Percentiles rank a stretch among this genome's conserved stretches.
phyloP scores from a whole-genome alignment of 2,329 filamentous ascomycete genomes.

The Botrytis fragariae region DNA sequence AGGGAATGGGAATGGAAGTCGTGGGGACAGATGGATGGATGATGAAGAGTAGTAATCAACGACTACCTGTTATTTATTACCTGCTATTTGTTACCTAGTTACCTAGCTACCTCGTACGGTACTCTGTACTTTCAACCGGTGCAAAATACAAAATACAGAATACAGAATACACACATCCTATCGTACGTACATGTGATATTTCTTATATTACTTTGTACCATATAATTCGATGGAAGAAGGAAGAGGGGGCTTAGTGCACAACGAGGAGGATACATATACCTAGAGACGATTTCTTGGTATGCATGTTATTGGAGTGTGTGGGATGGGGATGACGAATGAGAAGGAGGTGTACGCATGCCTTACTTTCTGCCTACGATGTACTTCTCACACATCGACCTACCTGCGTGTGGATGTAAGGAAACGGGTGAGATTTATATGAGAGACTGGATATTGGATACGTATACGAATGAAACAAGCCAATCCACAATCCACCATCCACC shows the following conservation, averaged over 20 bases:
- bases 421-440: background rate
- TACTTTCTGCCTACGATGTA: too few species aligned
- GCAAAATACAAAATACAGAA: too few species aligned
- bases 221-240: too few species aligned
- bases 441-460: background rate
- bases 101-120: too few species aligned
- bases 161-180: background rate
- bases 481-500: too few species aligned
- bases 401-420: background rate
- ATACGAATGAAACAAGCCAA: too few species aligned
- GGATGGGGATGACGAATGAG: background rate
- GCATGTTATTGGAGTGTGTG: background rate
- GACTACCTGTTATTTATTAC: background rate
- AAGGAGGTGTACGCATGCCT: background rate
- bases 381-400: too few species aligned
- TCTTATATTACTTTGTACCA: background rate
- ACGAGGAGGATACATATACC: background rate
- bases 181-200: background rate
- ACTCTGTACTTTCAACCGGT: too few species aligned
- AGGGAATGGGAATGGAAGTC: background rate
- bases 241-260: background rate
- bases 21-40: background rate
- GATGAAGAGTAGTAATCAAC: too few species aligned
- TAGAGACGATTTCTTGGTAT: background rate
- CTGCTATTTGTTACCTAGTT: too few species aligned